These are phyloP conservation scores for Fusarium tjaetaba DNA, from an alignment of 2,329 filamentous ascomycete species.

Conservation along the genomic window DNA sequence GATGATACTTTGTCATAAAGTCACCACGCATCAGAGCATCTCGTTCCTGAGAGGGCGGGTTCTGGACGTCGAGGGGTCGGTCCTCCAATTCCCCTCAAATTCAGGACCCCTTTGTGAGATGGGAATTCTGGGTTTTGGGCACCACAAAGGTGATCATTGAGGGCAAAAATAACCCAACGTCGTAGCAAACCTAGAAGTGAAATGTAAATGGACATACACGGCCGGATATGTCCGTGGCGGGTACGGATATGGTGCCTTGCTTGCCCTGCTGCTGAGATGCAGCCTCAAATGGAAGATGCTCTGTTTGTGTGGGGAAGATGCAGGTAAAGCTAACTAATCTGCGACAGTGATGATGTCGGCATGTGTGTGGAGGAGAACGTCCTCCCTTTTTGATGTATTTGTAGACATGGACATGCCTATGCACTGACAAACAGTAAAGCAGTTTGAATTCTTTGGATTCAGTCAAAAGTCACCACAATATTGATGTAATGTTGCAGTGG, in stretches of 20 bases:
- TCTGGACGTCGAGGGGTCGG: conserved; percentile 33
- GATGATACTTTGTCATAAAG: conserved; percentile 21
- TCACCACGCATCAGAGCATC: conserved; percentile 25
- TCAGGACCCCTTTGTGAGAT: conserved; percentile 37
- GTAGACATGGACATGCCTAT: not conserved
- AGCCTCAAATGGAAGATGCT: conserved; percentile 26
- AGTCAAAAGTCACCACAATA: too few species aligned
- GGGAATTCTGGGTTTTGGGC: conserved; percentile 10
- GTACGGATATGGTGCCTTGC: conserved; percentile 3
- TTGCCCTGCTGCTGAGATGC: conserved; percentile 25
- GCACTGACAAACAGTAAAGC: not conserved
- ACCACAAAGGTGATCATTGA: not conserved
- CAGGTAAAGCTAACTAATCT: conserved; percentile 19
- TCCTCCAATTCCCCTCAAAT: conserved; percentile 44
- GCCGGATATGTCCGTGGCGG: conserved; percentile 26
- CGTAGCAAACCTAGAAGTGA: not conserved
- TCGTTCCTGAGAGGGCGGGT: conserved; percentile 19
- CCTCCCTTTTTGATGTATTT: conserved; percentile 23
- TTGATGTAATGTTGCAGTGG: not conserved
- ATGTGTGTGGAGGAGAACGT: conserved; percentile 28
- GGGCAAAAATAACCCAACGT: not conserved
- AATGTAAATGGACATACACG: not conserved
- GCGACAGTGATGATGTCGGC: conserved; percentile 15
- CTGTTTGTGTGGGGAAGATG: conserved; percentile 27
- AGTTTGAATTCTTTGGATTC: not conserved